Base-by-base conservation (phyloP, 108 stramenopile genomes). In the Asterionellopsis glacialis region DNA sequence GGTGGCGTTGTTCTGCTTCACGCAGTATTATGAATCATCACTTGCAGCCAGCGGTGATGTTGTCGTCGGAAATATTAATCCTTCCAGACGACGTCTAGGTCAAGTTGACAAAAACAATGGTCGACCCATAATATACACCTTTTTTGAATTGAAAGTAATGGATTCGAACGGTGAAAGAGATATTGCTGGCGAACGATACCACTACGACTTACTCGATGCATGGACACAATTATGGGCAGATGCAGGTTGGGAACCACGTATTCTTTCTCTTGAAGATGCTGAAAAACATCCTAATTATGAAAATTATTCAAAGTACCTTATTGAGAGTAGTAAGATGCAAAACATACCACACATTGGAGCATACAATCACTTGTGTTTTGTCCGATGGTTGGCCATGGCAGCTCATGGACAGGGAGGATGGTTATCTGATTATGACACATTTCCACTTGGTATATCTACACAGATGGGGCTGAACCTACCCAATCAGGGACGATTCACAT, bases 331-430 rank as follows among this genome's bases (percentile, higher is more conserved):
- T 16, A 16, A 21, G 18, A 21, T 58, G 19, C 10, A 58, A 33
- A 24, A 55, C 15, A 21, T 16, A 48, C 19, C 19, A 5, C 47
- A 21, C 1, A 48, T 19, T 48, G 21, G 47, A 9, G 39, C 18
- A 15, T 69, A 69, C 38, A 57, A 57, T 19, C 19, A 41, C 22
- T 42, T 58, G 45, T 21, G 47, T 21, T 48, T 48, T 48, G 16
- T 48, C 10, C 44, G 57, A 10, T 67, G 55, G 55, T 24, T 67
- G 24, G 65, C 65, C 10, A 67, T 67, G 65, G 48, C 57, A 58
- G 57, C 48, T 40, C 22, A 38, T 23, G 65, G 45, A 16, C 33
- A 33, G 33, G 56, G 56, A 3, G 56, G 56, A 1, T 57, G 38
- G 40, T 9, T 57, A 39, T 39, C 33, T 16, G 56, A 57, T 42